phyloP scores from a whole-genome alignment of 1,284 basidiomycete species.

The Blastosporella zonata region DNA sequence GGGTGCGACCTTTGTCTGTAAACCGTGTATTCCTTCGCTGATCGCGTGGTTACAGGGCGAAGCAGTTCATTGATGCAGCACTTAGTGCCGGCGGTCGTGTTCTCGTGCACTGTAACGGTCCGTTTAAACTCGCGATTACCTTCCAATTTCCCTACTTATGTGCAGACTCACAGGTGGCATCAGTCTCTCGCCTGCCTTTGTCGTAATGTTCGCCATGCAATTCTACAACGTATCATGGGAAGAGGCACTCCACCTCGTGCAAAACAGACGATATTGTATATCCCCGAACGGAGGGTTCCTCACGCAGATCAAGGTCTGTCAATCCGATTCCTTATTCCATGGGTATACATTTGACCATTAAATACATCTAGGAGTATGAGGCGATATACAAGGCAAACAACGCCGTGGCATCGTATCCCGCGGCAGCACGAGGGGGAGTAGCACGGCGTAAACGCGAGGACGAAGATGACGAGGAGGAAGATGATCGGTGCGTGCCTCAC shows the following conservation, averaged over 20 bases:
- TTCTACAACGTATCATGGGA: constrained; percentile 79
- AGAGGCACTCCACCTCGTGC: constrained; percentile 80
- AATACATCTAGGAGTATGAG: constrained; percentile 71
- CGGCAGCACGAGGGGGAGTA: constrained; percentile 37
- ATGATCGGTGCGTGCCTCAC: constrained; percentile 37
- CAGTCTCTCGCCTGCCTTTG: constrained; percentile 82
- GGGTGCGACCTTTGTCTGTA: constrained; percentile 34
- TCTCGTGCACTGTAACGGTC: constrained; percentile 90
- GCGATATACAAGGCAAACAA: constrained; percentile 78
- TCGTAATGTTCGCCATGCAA: constrained; percentile 92
- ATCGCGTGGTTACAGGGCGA: constrained; percentile 47
- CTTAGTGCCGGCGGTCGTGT: constrained; percentile 69
- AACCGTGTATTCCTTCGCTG: neutral
- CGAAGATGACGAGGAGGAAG: constrained; percentile 67
- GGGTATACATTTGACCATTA: constrained; percentile 5
- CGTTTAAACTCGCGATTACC: constrained; percentile 20
- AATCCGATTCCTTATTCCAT: neutral
- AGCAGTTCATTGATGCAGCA: constrained; percentile 77
- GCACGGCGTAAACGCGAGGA: constrained; percentile 64
- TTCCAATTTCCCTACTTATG: constrained; percentile 3
- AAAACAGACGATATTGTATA: constrained; percentile 88
- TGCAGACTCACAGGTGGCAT: constrained; percentile 68
- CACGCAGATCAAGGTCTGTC: constrained; percentile 77
- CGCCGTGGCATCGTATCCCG: constrained; percentile 59
- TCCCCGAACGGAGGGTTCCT: constrained; percentile 85